A percentile compares a stretch with the other conserved stretches of the same genome.
phyloP scores from a whole-genome alignment of 768 basidiomycete species.

The Harrya chromipes region DNA sequence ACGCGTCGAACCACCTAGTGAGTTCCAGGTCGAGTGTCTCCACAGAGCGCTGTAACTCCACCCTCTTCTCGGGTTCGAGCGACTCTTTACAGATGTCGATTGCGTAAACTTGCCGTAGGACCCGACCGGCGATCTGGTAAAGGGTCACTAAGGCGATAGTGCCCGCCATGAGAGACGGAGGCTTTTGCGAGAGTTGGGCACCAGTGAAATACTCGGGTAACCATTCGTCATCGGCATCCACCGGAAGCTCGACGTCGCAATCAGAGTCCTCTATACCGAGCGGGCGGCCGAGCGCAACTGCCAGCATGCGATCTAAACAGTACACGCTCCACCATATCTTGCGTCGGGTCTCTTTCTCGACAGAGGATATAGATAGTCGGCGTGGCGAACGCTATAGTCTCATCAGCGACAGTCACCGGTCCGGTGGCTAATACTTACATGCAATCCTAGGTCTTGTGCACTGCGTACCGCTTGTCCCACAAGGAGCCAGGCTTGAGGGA shows the following conservation, averaged over 20 bases:
- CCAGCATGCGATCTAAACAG: conserved; percentile 87
- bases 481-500: conserved; percentile 92
- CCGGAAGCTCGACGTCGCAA: conserved; percentile 85
- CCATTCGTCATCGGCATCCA: conserved; percentile 78
- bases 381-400: conserved; percentile 71
- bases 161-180: conserved; percentile 77
- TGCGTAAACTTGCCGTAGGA: conserved; percentile 80
- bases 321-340: conserved; percentile 97
- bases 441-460: conserved; percentile 88
- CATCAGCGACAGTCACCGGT: conserved; percentile 15
- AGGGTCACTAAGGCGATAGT: conserved; percentile 71
- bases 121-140: conserved; percentile 81
- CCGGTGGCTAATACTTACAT: conserved; percentile 53
- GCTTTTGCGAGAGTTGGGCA: conserved; percentile 50
- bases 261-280: conserved; percentile 87
- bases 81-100: conserved; percentile 74
- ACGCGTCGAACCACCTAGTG: conserved; percentile 78
- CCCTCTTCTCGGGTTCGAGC: conserved; percentile 69
- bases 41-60: conserved; percentile 73
- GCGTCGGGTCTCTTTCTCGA: conserved; percentile 85
- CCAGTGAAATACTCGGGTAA: conserved; percentile 71
- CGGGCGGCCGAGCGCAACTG: conserved; percentile 84
- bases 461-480: conserved; percentile 87
- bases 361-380: conserved; percentile 60
- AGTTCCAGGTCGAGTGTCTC: conserved; percentile 76